phyloP scores from a whole-genome alignment of 2,329 filamentous ascomycete genomes.

The Rosellinia necatrix region DNA sequence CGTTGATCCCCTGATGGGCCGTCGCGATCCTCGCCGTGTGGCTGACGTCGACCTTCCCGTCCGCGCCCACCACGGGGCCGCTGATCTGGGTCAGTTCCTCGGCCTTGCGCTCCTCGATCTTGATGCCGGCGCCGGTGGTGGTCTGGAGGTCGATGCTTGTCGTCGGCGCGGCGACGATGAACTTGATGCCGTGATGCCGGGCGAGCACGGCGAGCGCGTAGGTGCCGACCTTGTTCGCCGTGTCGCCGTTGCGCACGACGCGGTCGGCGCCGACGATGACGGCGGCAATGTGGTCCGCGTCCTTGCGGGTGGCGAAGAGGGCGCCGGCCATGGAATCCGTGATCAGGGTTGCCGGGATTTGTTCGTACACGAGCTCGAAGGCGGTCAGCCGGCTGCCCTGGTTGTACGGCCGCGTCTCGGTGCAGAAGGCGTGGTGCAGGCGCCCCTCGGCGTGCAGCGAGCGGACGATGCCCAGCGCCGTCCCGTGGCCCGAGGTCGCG shows the following conservation, averaged over 20 bases:
- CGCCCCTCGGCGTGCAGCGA: conserved; percentile 69
- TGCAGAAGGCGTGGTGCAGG: conserved; percentile 88
- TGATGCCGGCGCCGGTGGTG: conserved; percentile 75
- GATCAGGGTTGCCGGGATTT: conserved; percentile 87
- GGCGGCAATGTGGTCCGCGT: conserved; percentile 72
- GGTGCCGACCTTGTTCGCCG: conserved; percentile 97
- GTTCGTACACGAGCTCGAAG: conserved; percentile 93
- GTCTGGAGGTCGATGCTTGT: conserved; percentile 92
- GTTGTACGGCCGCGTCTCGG: conserved; percentile 96
- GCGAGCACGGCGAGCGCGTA: conserved; percentile 93
- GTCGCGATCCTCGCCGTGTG: conserved; percentile 76
- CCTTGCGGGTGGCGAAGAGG: conserved; percentile 69
- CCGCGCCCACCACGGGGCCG: conserved; percentile 70
- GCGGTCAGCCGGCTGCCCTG: conserved; percentile 94
- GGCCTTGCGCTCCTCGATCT: conserved; percentile 84
- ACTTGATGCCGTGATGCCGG: conserved; percentile 85
- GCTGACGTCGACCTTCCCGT: conserved; percentile 66
- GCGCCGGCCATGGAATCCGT: conserved; percentile 97
- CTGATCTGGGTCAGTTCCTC: conserved; percentile 85
- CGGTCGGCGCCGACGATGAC: conserved; percentile 95
- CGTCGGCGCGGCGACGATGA: conserved; percentile 90
- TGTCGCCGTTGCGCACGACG: conserved; percentile 95
- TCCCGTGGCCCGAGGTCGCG: conserved; percentile 96
- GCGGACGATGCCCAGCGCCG: conserved; percentile 90
- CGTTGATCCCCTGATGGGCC: conserved; percentile 75